Base-by-base conservation (phyloP, 208 protist genomes). In the Spongospora subterranea region DNA sequence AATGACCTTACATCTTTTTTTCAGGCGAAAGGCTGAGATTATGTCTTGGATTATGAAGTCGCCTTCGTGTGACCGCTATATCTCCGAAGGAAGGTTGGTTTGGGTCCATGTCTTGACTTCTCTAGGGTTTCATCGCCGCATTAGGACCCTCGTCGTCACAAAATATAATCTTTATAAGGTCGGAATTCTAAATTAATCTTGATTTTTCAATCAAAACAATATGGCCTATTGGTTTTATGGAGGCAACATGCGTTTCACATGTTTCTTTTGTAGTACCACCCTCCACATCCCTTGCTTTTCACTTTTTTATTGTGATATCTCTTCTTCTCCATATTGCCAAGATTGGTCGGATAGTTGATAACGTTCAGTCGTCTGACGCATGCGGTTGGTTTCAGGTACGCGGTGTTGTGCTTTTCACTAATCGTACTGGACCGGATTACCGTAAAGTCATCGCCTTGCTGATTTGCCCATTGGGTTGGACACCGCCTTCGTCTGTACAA, bases 11-110 rank as follows among this genome's bases (percentile, higher is more conserved):
- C 6, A 45, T 35, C 11, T 6, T 20, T 43, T 20, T 39, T 35
- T 6, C 40, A 82, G 71, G n/a, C 71, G n/a, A 20, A 6, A 82
- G 6, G 13, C n/a, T 35, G 35, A 82, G n/a, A 82, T 82, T 43
- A 82, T 82, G n/a, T 35, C 6, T 20, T 82, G 71, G 71, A 82
- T 82, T 45, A 82, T 82, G n/a, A 6, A 82, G n/a, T 82, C 71
- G 17, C 71, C 35, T 39, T 35, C 40, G n/a, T 35, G 35, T 35
- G 71, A 82, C 35, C 71, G n/a, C 35, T 82, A 39, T n/a, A 6
- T 82, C 17, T 40, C 6, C 6, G 11, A 6, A 17, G 71, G 71
- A 60, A 60, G 50, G 50, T 60, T n/a, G n/a, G n/a, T n/a, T n/a
- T n/a, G n/a, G n/a, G n/a, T n/a, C n/a, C n/a, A n/a, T n/a, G n/a